A percentile compares a stretch with the other conserved stretches of the same genome.
phyloP scores from a whole-genome alignment of 1,284 basidiomycete genomes.

The Ganoderma meredithae region DNA sequence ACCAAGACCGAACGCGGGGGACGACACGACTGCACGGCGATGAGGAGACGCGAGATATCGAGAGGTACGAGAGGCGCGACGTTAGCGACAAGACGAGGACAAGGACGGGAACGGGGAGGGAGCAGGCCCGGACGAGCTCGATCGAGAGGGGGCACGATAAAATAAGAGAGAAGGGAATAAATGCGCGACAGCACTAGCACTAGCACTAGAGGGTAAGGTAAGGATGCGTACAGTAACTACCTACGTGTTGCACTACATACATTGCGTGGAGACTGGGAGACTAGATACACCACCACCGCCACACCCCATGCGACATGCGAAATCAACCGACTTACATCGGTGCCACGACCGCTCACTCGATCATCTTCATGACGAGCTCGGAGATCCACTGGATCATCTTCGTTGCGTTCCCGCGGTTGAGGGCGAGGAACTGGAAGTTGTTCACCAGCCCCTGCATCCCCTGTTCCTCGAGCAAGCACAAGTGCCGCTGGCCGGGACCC shows the following conservation, averaged over 20 bases:
- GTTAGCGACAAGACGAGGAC: slow-evolving; percentile 2
- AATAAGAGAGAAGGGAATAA: slow-evolving; percentile 7
- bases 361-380: slow-evolving; percentile 64
- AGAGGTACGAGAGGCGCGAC: not conserved
- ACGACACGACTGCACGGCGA: not conserved
- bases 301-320: not conserved
- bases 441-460: slow-evolving; percentile 75
- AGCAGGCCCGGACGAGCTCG: not conserved
- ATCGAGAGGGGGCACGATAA: not conserved
- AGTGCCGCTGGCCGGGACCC: slow-evolving; percentile 53
- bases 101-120: not conserved
- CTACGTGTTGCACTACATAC: slow-evolving; percentile 24
- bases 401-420: slow-evolving; percentile 61
- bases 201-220: slow-evolving; percentile 12
- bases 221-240: slow-evolving; percentile 19
- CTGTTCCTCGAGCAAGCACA: slow-evolving; percentile 69
- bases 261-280: slow-evolving; percentile 11
- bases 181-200: slow-evolving; percentile 8
- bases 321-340: not conserved
- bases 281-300: slow-evolving; percentile 10
- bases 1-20: not conserved
- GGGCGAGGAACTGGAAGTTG: slow-evolving; percentile 71
- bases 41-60: slow-evolving; percentile 6
- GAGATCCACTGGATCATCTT: slow-evolving; percentile 80
- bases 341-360: slow-evolving; percentile 41